phyloP scores from a whole-genome alignment of 225 moss, liverwort and hornwort genomes.

The Lunularia cruciata region DNA sequence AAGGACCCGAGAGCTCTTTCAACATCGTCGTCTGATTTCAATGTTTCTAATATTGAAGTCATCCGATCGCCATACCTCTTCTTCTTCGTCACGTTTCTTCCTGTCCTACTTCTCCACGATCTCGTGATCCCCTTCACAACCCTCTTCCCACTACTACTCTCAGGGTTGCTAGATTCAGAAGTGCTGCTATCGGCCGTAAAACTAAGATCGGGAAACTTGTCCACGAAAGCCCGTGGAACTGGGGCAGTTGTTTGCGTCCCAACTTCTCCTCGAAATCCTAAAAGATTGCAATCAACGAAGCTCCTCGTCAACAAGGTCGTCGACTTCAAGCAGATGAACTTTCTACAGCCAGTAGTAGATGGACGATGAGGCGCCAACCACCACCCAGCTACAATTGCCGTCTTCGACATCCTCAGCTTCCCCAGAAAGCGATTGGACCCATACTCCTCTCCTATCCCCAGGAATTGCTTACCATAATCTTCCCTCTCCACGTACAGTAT shows the following conservation, averaged over 20 bases:
- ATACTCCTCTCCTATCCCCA: too few species aligned
- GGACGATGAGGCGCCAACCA: background rate
- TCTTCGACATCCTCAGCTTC: too few species aligned
- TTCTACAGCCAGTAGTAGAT: background rate
- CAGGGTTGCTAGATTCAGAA: background rate
- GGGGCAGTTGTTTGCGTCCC: background rate
- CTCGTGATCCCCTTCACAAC: background rate
- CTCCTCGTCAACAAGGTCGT: background rate
- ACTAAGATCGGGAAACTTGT: conserved; percentile 4
- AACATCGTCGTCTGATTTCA: conserved; percentile 45
- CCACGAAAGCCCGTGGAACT: conserved; percentile 16
- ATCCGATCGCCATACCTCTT: conserved; percentile 52
- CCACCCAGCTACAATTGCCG: background rate
- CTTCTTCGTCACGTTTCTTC: conserved; percentile 35
- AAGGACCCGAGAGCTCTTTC: conserved; percentile 66
- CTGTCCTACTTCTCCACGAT: conserved; percentile 40
- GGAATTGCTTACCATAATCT: too few species aligned
- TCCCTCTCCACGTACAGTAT: too few species aligned
- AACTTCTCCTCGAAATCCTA: background rate
- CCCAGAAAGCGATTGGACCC: too few species aligned
- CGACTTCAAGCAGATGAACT: background rate
- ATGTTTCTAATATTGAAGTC: conserved; percentile 48
- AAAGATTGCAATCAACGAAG: background rate
- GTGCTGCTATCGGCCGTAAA: background rate
- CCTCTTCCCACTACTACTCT: background rate